These are phyloP conservation scores for Ascochyta koolunga DNA, from an alignment of 2,329 filamentous ascomycete species.

Conservation along the genomic window DNA sequence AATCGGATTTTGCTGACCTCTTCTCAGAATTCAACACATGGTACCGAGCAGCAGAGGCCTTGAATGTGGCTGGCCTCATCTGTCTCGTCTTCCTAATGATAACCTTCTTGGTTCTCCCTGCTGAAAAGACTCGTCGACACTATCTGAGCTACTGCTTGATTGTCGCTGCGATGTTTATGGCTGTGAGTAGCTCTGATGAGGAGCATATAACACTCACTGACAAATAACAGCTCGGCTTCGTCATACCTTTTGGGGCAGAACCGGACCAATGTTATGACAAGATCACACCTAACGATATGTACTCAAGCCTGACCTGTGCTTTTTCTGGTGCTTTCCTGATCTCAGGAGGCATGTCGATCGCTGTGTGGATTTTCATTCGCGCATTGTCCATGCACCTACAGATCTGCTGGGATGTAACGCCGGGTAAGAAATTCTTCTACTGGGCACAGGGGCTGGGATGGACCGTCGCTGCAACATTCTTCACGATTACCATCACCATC, in stretches of 20 bases:
- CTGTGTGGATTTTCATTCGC: constrained; percentile 90
- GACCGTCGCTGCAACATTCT: constrained; percentile 78
- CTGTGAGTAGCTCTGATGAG: constrained; percentile 61
- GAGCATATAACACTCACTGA: constrained; percentile 8
- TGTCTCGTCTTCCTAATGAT: constrained; percentile 77
- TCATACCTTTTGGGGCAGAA: constrained; percentile 79
- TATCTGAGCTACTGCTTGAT: constrained; percentile 91
- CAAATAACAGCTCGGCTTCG: constrained; percentile 76
- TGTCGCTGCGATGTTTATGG: constrained; percentile 76
- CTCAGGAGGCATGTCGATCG: constrained; percentile 80
- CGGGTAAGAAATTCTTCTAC: constrained; percentile 90
- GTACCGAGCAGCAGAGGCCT: constrained; percentile 75
- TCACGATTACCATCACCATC: constrained; percentile 76
- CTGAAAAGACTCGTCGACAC: constrained; percentile 88
- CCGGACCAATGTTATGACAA: constrained; percentile 84
- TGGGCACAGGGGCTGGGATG: constrained; percentile 80
- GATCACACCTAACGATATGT: constrained; percentile 95
- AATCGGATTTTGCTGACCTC: constrained; percentile 16
- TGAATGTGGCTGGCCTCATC: constrained; percentile 75
- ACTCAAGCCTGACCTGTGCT: constrained; percentile 78
- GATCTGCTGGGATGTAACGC: constrained; percentile 95
- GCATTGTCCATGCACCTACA: constrained; percentile 93
- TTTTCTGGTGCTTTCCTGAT: constrained; percentile 87
- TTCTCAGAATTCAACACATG: constrained; percentile 60
- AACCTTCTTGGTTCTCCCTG: constrained; percentile 80